These are phyloP conservation scores for Lichtheimia ramosa DNA, from an alignment of 371 early-diverging fungal species.

Conservation along the genomic window DNA sequence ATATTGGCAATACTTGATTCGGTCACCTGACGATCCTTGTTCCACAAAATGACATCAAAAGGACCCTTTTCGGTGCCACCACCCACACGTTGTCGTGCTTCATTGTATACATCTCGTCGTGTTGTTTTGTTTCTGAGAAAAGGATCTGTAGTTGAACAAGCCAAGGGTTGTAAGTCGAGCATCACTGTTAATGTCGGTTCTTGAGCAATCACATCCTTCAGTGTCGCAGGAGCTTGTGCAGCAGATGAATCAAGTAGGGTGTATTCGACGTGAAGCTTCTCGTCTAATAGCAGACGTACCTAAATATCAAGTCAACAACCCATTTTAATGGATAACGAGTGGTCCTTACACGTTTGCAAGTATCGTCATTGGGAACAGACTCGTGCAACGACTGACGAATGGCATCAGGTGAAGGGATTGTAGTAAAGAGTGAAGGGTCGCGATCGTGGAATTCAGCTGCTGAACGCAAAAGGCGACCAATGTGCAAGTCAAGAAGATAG, in stretches of 20 bases:
- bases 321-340: not conserved
- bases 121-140: slow-evolving; percentile 63
- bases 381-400: slow-evolving; percentile 25
- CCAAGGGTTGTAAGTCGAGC: slow-evolving; percentile 39
- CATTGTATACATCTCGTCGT: slow-evolving; percentile 49
- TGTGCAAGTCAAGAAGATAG: slow-evolving; percentile 36
- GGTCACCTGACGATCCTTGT: slow-evolving; percentile 47
- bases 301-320: slow-evolving; percentile 6
- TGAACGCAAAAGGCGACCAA: slow-evolving; percentile 16
- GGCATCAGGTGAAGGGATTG: slow-evolving; percentile 31
- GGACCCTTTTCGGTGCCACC: slow-evolving; percentile 28
- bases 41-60: slow-evolving; percentile 62
- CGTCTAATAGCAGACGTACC: slow-evolving; percentile 50
- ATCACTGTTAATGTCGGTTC: slow-evolving; percentile 19
- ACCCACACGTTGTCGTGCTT: slow-evolving; percentile 40
- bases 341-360: not conserved
- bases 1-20: slow-evolving; percentile 66
- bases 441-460: slow-evolving; percentile 18
- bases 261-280: slow-evolving; percentile 38
- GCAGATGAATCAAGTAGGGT: slow-evolving; percentile 26
- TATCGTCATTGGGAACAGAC: slow-evolving; percentile 19
- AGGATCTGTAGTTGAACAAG: slow-evolving; percentile 23
- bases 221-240: not conserved
- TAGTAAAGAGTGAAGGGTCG: slow-evolving; percentile 15
- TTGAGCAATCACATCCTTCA: not conserved